phyloP scores from a whole-genome alignment of 1,139 yeast species.

The Pneumocystis murina region DNA sequence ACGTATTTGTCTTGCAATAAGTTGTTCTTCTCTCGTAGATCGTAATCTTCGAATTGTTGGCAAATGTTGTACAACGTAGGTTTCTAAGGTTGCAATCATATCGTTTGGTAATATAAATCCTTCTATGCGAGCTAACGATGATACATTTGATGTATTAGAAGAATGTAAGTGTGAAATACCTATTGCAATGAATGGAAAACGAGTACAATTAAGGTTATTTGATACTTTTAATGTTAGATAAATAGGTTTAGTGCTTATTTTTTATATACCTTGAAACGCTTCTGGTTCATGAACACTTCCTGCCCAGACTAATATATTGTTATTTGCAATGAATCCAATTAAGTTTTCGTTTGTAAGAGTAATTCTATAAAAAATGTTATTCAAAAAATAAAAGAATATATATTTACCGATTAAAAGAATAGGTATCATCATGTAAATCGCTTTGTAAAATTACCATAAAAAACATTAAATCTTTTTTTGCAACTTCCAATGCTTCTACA shows the following conservation, averaged over 20 bases:
- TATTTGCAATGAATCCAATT: conserved; percentile 35
- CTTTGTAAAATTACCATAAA: conserved; percentile 61
- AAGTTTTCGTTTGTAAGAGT: conserved; percentile 43
- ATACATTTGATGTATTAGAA: conserved; percentile 29
- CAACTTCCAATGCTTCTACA: conserved; percentile 54
- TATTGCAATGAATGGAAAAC: conserved; percentile 69
- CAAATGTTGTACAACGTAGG: conserved; percentile 15
- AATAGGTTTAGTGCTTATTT: neutral
- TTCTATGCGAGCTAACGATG: conserved; percentile 51
- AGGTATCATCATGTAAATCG: conserved; percentile 51
- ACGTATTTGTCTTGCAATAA: conserved; percentile 44
- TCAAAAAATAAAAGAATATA: neutral
- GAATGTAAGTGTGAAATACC: conserved; percentile 33
- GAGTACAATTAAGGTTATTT: conserved; percentile 54
- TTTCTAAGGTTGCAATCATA: conserved; percentile 23
- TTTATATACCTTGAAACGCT: conserved; percentile 40
- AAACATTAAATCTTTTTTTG: conserved; percentile 54
- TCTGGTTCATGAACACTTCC: conserved; percentile 72
- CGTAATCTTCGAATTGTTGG: conserved; percentile 26
- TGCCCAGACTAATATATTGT: conserved; percentile 62
- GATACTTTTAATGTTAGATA: conserved; percentile 32
- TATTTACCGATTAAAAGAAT: conserved; percentile 31
- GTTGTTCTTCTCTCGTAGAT: conserved; percentile 50
- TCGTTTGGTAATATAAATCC: conserved; percentile 31
- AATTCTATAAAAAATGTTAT: conserved; percentile 17